phyloP scores from a whole-genome alignment of 768 basidiomycete genomes.

The Sporobolomyces roseus region DNA sequence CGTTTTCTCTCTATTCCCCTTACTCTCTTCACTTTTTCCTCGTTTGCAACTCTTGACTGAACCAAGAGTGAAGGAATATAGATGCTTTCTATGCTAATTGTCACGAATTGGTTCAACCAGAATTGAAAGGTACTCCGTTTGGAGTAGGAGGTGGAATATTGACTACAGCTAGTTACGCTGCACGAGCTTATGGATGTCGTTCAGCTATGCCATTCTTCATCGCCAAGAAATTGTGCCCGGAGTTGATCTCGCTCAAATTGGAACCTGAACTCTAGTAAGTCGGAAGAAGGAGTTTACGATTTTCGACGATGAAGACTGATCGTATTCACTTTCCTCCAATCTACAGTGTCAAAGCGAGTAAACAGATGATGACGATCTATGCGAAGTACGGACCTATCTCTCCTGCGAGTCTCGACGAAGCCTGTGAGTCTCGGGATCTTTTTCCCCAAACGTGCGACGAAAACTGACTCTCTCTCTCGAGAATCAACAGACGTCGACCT shows the following conservation, averaged over 20 bases:
- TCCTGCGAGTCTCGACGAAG: slow-evolving; percentile 75
- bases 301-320: slow-evolving; percentile 41
- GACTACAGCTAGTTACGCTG: slow-evolving; percentile 57
- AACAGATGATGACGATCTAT: slow-evolving; percentile 65
- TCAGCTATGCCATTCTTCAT: slow-evolving; percentile 98
- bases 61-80: slow-evolving; percentile 5
- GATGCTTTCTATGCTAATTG: slow-evolving; percentile 55
- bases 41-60: slow-evolving; percentile 1
- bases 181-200: slow-evolving; percentile 51
- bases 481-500: slow-evolving; percentile 56
- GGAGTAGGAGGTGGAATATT: slow-evolving; percentile 78
- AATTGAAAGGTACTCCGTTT: slow-evolving; percentile 51
- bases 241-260: slow-evolving; percentile 72
- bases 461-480: background rate
- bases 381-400: slow-evolving; percentile 54
- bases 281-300: too few species aligned
- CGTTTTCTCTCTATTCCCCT: slow-evolving; percentile 67
- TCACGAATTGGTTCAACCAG: slow-evolving; percentile 46
- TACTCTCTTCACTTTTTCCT: background rate
- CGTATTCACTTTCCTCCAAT: too few species aligned
- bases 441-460: background rate
- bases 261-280: too few species aligned
- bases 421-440: slow-evolving; percentile 51
- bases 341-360: slow-evolving; percentile 44
- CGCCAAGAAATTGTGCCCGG: slow-evolving; percentile 87